These are phyloP conservation scores for Lipomyces starkeyi DNA, from an alignment of 805 yeast species.

Conservation along the genomic window DNA sequence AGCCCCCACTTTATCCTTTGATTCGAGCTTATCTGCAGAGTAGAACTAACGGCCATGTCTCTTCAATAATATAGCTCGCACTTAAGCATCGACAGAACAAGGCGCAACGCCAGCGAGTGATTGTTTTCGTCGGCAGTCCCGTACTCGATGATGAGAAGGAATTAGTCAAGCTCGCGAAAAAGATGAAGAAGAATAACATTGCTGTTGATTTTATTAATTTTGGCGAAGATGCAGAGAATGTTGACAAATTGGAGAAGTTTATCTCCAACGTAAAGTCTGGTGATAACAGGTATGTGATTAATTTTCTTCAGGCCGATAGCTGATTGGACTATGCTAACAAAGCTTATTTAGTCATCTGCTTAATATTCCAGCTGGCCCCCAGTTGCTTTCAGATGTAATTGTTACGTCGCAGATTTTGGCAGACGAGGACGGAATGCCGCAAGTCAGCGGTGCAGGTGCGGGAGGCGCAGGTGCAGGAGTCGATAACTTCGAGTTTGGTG, in stretches of 20 bases:
- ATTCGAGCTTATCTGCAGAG: background rate
- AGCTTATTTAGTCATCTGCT: slow-evolving; percentile 65
- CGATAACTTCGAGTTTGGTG: slow-evolving; percentile 65
- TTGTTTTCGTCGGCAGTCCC: slow-evolving; percentile 90
- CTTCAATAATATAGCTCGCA: slow-evolving; percentile 56
- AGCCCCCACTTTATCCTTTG: slow-evolving; percentile 11
- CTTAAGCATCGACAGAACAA: slow-evolving; percentile 95
- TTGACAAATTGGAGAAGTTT: slow-evolving; percentile 79
- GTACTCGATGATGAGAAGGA: slow-evolving; percentile 70
- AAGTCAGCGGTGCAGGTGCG: slow-evolving; percentile 49
- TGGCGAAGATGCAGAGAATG: slow-evolving; percentile 84
- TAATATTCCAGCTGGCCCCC: slow-evolving; percentile 87
- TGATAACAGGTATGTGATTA: slow-evolving; percentile 54
- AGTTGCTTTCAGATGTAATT: slow-evolving; percentile 79
- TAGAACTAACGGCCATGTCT: background rate
- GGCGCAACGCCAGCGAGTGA: slow-evolving; percentile 86
- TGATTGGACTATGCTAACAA: background rate
- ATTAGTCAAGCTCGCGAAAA: slow-evolving; percentile 82
- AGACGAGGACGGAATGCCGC: slow-evolving; percentile 59
- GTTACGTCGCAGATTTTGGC: slow-evolving; percentile 75
- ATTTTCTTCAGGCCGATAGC: no score
- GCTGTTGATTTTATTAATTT: slow-evolving; percentile 89
- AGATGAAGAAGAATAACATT: slow-evolving; percentile 89
- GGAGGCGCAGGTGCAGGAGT: slow-evolving; percentile 51
- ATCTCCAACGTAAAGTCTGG: slow-evolving; percentile 69